These are phyloP conservation scores for Helianthus tuberosus DNA, from an alignment of 129 eudicot genomes.

Conservation along the genomic window DNA sequence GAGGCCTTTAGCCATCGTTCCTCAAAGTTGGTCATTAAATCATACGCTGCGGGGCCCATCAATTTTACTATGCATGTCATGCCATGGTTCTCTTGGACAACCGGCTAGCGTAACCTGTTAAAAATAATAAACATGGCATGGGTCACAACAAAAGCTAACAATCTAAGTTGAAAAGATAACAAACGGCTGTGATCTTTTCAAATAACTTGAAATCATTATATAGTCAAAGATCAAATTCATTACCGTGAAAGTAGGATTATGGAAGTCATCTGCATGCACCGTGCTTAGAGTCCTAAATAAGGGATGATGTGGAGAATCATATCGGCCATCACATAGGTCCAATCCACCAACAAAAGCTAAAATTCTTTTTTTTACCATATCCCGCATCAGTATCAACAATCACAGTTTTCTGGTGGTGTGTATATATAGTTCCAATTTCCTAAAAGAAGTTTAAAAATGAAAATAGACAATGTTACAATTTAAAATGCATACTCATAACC, in stretches of 20 bases:
- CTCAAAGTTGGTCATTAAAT: conserved; percentile 76
- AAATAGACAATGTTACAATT: neutral
- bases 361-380: conserved; percentile 65
- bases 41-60: conserved; percentile 98
- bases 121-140: neutral
- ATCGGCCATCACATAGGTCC: conserved; percentile 90
- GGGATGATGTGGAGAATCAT: conserved; percentile 85
- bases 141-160: neutral
- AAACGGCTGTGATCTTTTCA: neutral
- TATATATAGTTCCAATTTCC: conserved; percentile 84
- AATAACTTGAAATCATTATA: neutral
- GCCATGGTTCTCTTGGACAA: conserved; percentile 99
- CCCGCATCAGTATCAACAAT: conserved; percentile 96
- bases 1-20: conserved; percentile 90
- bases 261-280: conserved; percentile 81
- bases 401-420: conserved; percentile 97
- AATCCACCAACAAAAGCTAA: conserved; percentile 89
- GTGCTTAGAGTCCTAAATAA: conserved; percentile 72
- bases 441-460: conserved; percentile 15
- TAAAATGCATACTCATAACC: too few species aligned
- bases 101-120: conserved; percentile 59
- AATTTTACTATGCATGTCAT: conserved; percentile 83
- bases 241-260: conserved; percentile 85
- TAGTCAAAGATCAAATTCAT: neutral
- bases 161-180: neutral